phyloP scores from a whole-genome alignment of 2,329 filamentous ascomycete genomes.

The Cladosporium sp. region DNA sequence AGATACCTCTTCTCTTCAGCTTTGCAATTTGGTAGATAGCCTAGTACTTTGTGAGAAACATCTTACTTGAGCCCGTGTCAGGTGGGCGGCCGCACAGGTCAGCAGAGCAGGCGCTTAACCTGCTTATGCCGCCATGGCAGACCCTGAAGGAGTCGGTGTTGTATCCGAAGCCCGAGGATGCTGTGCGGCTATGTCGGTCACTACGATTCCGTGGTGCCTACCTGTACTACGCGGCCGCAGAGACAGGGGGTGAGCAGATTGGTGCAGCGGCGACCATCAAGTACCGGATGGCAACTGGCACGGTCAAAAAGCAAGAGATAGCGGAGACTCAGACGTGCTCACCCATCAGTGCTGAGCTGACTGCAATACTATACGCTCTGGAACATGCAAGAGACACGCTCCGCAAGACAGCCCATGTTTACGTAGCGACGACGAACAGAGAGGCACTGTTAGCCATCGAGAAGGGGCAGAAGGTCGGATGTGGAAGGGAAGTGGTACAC shows the following conservation, averaged over 20 bases:
- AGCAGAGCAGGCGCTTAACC: too few species aligned
- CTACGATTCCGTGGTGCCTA: slow-evolving; percentile 1
- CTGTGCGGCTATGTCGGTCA: slow-evolving; percentile 8
- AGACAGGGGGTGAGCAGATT: neutral
- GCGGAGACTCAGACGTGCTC: neutral
- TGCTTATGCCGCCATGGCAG: slow-evolving; percentile 6
- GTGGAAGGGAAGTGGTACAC: neutral
- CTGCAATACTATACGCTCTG: slow-evolving; percentile 5
- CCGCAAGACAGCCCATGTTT: neutral
- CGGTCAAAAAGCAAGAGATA: slow-evolving; percentile 1
- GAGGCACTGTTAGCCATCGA: too few species aligned
- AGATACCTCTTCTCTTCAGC: too few species aligned
- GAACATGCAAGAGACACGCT: neutral
- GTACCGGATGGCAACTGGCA: slow-evolving; percentile 1
- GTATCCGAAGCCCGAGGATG: neutral
- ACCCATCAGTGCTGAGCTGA: slow-evolving; percentile 5
- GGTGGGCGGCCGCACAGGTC: too few species aligned
- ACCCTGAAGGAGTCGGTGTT: neutral
- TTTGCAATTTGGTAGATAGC: too few species aligned
- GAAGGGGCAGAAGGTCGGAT: neutral
- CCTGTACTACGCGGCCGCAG: slow-evolving; percentile 5
- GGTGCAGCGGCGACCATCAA: slow-evolving; percentile 6
- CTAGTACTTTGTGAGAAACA: too few species aligned
- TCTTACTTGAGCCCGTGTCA: too few species aligned
- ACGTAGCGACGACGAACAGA: too few species aligned